Base-by-base conservation (phyloP, 352 stramenopile species). In the Bremia lactucae region DNA sequence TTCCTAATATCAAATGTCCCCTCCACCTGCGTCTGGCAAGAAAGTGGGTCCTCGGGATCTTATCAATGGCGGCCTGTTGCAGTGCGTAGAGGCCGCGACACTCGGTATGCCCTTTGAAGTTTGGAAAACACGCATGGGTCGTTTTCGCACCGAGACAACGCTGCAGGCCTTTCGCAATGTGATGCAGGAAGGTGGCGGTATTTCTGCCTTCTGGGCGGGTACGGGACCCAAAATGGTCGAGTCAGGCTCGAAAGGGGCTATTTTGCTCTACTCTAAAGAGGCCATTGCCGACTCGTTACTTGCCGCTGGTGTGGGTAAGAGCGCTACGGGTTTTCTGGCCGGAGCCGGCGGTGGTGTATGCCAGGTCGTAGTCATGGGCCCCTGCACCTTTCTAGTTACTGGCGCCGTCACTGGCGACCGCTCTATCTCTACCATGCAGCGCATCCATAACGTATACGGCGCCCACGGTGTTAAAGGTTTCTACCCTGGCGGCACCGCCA, bases 101-200 rank as follows among this genome's bases (percentile, higher is more conserved):
- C 67, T 95, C 20, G 84, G 84, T 49, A 93, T 95, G 81, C 84
- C 84, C 28, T 94, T 95, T 51, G 84, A 95, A 65, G 84, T 95
- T 28, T 95, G 84, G 84, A 95, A 95, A 62, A 95, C 84, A 42
- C 82, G 83, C 61, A 95, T 95, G 84, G 84, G 84, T 10, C 77
- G 83, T 37, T 95, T 86, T 65, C 76, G 84, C 47, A 60, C 54
- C 21, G 79, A 95, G 59, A 73, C 59, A 29, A 95, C 84, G 24
- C 11, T 70, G 22, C 62, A 93, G 55, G 75, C 84, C 33, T 94
- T 95, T 55, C 55, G 64, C 44, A 95, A 93, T 49, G 82, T 95
- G 22, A 91, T 93, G 73, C 73, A 71, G 34, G 68, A 92, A 23
- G 82, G 82, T 42, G 74, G 74, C 47, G 84, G 84, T 36, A 59